A percentile compares a stretch with the other conserved stretches of the same genome.
phyloP scores from a whole-genome alignment of 2,329 filamentous ascomycete genomes.

The Aspergillus calidoustus region DNA sequence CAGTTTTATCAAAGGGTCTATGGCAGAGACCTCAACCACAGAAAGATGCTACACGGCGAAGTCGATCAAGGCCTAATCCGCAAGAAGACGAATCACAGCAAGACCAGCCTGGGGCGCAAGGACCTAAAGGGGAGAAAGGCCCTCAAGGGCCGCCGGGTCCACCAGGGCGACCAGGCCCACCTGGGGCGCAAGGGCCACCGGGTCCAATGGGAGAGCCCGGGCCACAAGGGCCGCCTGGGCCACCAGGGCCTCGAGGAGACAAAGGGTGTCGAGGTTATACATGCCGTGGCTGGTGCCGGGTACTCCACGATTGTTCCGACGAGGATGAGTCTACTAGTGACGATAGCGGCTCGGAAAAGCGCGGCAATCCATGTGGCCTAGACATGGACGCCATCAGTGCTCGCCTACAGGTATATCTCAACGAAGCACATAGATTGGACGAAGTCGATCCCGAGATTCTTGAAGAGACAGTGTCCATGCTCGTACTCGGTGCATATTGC shows the following conservation, averaged over 20 bases:
- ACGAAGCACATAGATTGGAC: background rate
- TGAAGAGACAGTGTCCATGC: background rate
- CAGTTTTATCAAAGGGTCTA: no score
- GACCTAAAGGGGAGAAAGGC: background rate
- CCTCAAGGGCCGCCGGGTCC: background rate
- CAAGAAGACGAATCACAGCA: background rate
- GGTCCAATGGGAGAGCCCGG: background rate
- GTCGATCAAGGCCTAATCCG: background rate
- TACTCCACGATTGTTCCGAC: conserved; percentile 3
- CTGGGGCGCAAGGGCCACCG: background rate
- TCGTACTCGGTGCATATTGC: background rate
- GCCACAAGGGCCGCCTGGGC: background rate
- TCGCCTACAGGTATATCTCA: background rate
- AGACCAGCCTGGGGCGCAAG: background rate
- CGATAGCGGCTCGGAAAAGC: background rate
- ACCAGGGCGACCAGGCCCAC: background rate
- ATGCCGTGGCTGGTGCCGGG: background rate
- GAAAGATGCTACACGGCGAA: background rate
- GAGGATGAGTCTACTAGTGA: conserved; percentile 11
- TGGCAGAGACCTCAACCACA: no score
- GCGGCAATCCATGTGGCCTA: background rate
- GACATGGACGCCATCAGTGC: background rate
- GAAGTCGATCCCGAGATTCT: background rate
- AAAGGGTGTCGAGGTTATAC: background rate
- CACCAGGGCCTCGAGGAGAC: background rate